phyloP scores from a whole-genome alignment of 192 early-diverging fungal genomes.

The Podila minutissima region DNA sequence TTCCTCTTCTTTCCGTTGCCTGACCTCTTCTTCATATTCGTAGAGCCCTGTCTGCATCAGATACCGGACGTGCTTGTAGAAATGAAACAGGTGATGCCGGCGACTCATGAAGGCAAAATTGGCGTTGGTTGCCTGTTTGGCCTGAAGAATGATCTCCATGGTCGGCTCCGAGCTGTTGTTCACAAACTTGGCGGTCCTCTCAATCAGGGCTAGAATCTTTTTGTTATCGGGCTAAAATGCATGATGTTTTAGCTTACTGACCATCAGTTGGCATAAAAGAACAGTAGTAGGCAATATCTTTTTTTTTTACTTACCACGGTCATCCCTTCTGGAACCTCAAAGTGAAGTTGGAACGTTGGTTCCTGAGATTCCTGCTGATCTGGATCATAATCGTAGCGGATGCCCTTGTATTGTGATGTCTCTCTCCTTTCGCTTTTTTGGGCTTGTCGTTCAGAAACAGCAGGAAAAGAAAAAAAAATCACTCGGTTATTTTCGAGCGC shows the following conservation, averaged over 20 bases:
- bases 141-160: slow-evolving; percentile 79
- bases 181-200: slow-evolving; percentile 76
- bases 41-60: slow-evolving; percentile 69
- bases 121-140: slow-evolving; percentile 76
- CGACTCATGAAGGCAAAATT: slow-evolving; percentile 77
- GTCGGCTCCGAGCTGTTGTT: slow-evolving; percentile 61
- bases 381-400: slow-evolving; percentile 27
- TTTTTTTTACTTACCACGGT: slow-evolving; percentile 36
- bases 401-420: slow-evolving; percentile 12
- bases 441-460: not conserved
- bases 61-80: slow-evolving; percentile 74
- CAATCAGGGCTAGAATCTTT: slow-evolving; percentile 72
- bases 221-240: slow-evolving; percentile 59
- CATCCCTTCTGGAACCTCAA: slow-evolving; percentile 61
- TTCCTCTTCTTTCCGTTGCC: slow-evolving; percentile 33
- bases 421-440: slow-evolving; percentile 20
- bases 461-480: too few relatives aligned
- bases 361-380: slow-evolving; percentile 15
- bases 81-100: slow-evolving; percentile 66
- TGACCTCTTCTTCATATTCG: slow-evolving; percentile 55
- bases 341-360: slow-evolving; percentile 45
- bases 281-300: too few relatives aligned
- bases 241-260: not conserved
- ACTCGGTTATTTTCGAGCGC: too few relatives aligned
- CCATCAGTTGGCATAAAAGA: not conserved